These are phyloP conservation scores for Leccinum incarnatum DNA, from an alignment of 768 basidiomycete genomes.

Conservation along the genomic window DNA sequence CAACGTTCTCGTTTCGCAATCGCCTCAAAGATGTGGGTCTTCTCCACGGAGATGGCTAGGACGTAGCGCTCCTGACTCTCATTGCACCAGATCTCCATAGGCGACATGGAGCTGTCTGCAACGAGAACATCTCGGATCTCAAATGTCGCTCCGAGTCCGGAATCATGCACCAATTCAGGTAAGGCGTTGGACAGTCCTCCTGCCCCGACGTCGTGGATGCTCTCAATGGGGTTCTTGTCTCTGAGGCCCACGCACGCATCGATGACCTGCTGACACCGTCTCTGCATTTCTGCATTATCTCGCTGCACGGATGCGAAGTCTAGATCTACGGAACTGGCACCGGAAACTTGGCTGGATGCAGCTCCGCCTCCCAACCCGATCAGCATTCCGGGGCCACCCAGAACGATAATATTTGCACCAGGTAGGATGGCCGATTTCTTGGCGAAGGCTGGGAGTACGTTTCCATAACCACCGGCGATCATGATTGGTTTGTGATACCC, in stretches of 20 bases:
- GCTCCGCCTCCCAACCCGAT: conserved; percentile 98
- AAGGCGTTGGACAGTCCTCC: conserved; percentile 96
- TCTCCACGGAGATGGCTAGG: conserved; percentile 74
- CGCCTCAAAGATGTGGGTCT: conserved; percentile 59
- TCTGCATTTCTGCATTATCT: conserved; percentile 98
- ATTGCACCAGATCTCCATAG: conserved; percentile 99
- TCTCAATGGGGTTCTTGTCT: conserved; percentile 77
- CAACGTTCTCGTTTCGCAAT: conserved; percentile 89
- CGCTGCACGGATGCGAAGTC: conserved; percentile 98
- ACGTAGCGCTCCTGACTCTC: conserved; percentile 98
- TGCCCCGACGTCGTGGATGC: conserved; percentile 97
- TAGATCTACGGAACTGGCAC: conserved; percentile 85
- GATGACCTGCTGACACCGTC: conserved; percentile 96
- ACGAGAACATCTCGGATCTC: conserved; percentile 93
- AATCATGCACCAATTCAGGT: conserved; percentile 96
- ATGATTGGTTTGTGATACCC: conserved; percentile 99
- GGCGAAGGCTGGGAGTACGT: conserved; percentile 81
- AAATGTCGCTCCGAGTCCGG: conserved; percentile 84
- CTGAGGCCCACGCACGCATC: conserved; percentile 75
- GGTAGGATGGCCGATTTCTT: conserved; percentile 72
- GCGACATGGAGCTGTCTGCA: conserved; percentile 91
- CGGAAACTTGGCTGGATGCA: conserved; percentile 90
- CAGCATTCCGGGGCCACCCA: conserved; percentile 94
- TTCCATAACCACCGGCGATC: conserved; percentile 97
- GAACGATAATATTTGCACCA: conserved; percentile 85